Evolutionary conservation across 2,329 filamentous ascomycete genomes (phyloP).

Genomic region (Colletotrichum graminicola): DNA sequence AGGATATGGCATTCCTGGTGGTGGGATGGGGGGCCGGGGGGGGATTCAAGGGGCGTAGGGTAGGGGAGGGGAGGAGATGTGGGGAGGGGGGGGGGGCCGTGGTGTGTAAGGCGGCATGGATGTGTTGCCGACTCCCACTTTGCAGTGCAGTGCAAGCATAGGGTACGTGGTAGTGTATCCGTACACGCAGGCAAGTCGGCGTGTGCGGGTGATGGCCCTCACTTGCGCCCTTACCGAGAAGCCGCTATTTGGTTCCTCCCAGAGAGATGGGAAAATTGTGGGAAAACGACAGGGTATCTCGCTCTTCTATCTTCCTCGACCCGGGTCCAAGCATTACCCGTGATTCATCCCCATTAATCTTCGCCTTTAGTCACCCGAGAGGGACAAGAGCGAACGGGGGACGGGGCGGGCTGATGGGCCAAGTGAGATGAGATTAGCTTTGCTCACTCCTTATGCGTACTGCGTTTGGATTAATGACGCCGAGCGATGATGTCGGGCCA

Average conservation of each 20-base stretch:
- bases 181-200: not conserved
- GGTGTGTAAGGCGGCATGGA: not conserved
- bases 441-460: not conserved
- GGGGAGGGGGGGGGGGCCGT: not conserved
- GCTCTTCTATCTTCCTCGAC: not conserved
- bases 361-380: conserved; percentile 13
- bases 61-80: not conserved
- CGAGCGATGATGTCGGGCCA: not conserved
- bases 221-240: conserved; percentile 4
- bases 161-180: not conserved
- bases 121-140: conserved; percentile 9
- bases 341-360: conserved; percentile 12
- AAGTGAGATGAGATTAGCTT: conserved; percentile 12
- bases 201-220: not conserved
- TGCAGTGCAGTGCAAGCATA: not conserved
- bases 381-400: conserved; percentile 17
- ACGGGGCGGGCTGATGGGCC: not conserved
- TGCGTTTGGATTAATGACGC: not conserved
- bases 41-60: conserved; percentile 21
- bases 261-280: not conserved
- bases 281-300: not conserved
- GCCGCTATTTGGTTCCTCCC: not conserved
- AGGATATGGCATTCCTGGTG: conserved; percentile 39
- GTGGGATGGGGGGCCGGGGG: conserved; percentile 12
- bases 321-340: not conserved